These are phyloP conservation scores for Saturnispora besseyi DNA, from an alignment of 805 yeast genomes.

Conservation along the genomic window DNA sequence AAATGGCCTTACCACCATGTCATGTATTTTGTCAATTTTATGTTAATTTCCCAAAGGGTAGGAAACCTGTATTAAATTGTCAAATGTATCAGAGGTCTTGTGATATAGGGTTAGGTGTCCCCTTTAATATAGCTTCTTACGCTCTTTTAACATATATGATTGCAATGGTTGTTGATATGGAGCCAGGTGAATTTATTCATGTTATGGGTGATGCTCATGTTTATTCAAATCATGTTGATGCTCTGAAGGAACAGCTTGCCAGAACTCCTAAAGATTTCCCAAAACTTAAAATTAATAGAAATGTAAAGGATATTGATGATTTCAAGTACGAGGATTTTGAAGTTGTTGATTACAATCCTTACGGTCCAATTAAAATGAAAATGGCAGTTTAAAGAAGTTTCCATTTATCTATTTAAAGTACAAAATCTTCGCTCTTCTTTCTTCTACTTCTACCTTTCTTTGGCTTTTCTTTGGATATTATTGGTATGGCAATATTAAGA, in stretches of 20 bases:
- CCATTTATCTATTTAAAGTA: background rate
- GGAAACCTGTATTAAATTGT: slow-evolving; percentile 66
- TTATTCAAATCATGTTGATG: slow-evolving; percentile 87
- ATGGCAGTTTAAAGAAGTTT: slow-evolving; percentile 70
- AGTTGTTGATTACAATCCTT: slow-evolving; percentile 70
- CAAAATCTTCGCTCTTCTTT: slow-evolving; percentile 1
- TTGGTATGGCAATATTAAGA: slow-evolving; percentile 1
- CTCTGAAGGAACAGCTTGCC: slow-evolving; percentile 67
- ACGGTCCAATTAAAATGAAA: slow-evolving; percentile 81
- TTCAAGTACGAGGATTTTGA: slow-evolving; percentile 85
- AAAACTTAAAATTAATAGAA: slow-evolving; percentile 57
- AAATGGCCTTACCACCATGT: slow-evolving; percentile 98
- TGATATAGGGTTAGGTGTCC: slow-evolving; percentile 99
- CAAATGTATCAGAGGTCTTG: slow-evolving; percentile 94
- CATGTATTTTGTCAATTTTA: slow-evolving; percentile 95
- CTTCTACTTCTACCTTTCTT: slow-evolving; percentile 1
- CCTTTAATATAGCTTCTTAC: slow-evolving; percentile 95
- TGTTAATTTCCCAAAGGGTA: slow-evolving; percentile 63
- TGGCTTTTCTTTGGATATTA: background rate
- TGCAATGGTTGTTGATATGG: slow-evolving; percentile 91
- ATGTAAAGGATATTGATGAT: slow-evolving; percentile 70
- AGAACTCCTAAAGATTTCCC: slow-evolving; percentile 81
- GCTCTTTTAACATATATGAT: slow-evolving; percentile 90
- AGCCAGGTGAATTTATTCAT: slow-evolving; percentile 91
- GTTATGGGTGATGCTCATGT: slow-evolving; percentile 97